Percentiles rank a stretch among this genome's conserved stretches.
These are phyloP conservation scores for Xylaria multiplex DNA, from an alignment of 2,329 filamentous ascomycete species.

Conservation along the genomic window DNA sequence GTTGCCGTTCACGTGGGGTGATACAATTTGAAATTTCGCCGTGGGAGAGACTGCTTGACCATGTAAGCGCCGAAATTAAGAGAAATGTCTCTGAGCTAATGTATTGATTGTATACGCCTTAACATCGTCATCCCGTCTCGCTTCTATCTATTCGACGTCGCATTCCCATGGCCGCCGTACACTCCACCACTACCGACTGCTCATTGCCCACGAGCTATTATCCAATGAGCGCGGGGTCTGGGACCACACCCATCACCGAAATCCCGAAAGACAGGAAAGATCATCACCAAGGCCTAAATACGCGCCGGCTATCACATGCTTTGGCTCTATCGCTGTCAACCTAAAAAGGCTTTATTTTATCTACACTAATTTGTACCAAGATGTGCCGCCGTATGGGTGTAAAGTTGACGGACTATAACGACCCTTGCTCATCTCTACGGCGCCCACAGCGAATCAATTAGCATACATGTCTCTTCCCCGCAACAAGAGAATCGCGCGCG, in stretches of 20 bases:
- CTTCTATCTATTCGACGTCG: conserved; percentile 5
- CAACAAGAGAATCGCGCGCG: conserved; percentile 32
- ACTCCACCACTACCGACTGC: too few relatives aligned
- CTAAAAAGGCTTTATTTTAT: conserved; percentile 5
- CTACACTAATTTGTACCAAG: background rate
- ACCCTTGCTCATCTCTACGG: background rate
- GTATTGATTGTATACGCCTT: background rate
- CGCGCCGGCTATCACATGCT: conserved; percentile 28
- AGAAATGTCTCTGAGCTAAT: background rate
- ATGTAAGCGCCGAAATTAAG: conserved; percentile 1
- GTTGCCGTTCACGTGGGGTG: background rate
- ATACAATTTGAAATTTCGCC: background rate
- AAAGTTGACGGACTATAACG: background rate
- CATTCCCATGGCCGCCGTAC: background rate
- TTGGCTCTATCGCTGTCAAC: conserved; percentile 2
- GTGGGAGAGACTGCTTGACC: background rate
- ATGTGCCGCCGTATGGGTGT: background rate
- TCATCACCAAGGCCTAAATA: conserved; percentile 17
- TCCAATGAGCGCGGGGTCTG: conserved; percentile 17
- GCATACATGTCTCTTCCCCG: background rate
- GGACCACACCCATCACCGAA: background rate
- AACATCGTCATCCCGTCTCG: conserved; percentile 25
- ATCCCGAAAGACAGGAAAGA: conserved; percentile 1
- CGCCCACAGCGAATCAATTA: conserved; percentile 27
- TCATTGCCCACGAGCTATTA: background rate